These are phyloP conservation scores for Arthrobotrys megalospora DNA, from an alignment of 2,329 filamentous ascomycete species.

Conservation along the genomic window DNA sequence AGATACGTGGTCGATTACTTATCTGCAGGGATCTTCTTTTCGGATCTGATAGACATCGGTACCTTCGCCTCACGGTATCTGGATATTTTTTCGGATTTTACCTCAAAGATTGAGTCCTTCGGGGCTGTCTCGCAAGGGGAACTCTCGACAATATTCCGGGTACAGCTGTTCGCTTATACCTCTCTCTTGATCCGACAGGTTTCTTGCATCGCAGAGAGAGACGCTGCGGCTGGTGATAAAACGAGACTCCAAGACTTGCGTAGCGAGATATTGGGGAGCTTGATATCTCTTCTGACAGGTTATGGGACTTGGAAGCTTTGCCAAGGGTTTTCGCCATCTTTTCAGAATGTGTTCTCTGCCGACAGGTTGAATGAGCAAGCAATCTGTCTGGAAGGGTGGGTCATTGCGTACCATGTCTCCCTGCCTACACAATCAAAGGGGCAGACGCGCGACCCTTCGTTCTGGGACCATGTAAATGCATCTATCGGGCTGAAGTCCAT, in stretches of 20 bases:
- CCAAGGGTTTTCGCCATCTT: constrained; percentile 10
- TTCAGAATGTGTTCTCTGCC: constrained; percentile 10
- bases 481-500: constrained; percentile 68
- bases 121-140: neutral
- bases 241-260: constrained; percentile 5
- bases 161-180: constrained; percentile 24
- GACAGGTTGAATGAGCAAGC: constrained; percentile 21
- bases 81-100: constrained; percentile 40
- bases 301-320: constrained; percentile 5
- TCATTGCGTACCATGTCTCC: constrained; percentile 73
- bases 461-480: constrained; percentile 66
- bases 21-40: constrained; percentile 61
- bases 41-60: constrained; percentile 63
- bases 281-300: constrained; percentile 25
- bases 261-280: constrained; percentile 11
- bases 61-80: constrained; percentile 62
- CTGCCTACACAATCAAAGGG: neutral
- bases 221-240: neutral
- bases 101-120: constrained; percentile 32
- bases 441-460: neutral
- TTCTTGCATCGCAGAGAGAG: neutral
- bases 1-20: constrained; percentile 61
- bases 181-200: constrained; percentile 27
- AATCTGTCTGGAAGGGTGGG: constrained; percentile 72
- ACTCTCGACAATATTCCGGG: constrained; percentile 5